phyloP scores from a whole-genome alignment of 2,329 filamentous ascomycete genomes.

The Xylaria polymorpha region DNA sequence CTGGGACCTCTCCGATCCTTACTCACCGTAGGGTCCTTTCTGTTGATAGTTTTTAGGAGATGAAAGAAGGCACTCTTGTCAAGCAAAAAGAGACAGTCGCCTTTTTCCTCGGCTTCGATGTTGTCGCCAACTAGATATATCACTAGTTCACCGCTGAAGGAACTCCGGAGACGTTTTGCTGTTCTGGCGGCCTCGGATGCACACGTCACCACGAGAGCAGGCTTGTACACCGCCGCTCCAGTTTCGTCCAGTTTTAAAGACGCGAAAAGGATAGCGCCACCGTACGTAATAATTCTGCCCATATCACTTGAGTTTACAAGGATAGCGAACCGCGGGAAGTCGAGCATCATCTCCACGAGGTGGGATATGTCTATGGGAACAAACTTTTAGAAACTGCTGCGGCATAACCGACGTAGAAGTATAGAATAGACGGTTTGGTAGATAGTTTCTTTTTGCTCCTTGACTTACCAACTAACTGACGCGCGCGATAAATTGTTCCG shows the following conservation, averaged over 20 bases:
- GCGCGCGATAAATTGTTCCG: neutral
- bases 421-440: neutral
- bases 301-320: neutral
- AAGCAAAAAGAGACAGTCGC: too few relatives aligned
- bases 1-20: too few relatives aligned
- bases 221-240: neutral
- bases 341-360: neutral
- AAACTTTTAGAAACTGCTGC: neutral
- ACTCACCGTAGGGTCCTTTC: too few relatives aligned
- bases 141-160: neutral
- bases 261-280: neutral
- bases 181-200: neutral
- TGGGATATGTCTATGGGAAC: neutral
- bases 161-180: neutral
- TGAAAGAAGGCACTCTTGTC: too few relatives aligned
- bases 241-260: neutral
- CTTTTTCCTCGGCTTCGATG: too few relatives aligned
- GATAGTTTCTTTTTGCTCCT: neutral
- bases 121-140: neutral
- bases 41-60: too few relatives aligned
- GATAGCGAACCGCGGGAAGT: neutral
- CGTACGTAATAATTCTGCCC: neutral
- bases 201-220: neutral
- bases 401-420: neutral
- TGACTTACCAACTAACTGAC: neutral